Base-by-base conservation (phyloP, 108 stramenopile genomes). In the Cyclotella cryptica region DNA sequence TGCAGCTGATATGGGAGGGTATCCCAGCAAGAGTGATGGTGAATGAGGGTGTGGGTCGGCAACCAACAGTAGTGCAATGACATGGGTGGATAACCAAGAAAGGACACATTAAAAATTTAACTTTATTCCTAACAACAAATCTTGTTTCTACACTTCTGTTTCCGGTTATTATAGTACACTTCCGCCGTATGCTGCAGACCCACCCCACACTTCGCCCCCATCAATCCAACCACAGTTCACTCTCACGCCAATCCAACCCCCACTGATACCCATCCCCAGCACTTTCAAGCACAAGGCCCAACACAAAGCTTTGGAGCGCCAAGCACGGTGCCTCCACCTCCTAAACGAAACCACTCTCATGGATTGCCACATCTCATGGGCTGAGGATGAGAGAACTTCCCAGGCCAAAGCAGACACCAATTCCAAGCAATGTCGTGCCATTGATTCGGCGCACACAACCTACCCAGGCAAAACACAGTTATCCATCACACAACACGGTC, bases 61-160 rank as follows among this genome's bases (percentile, higher is more conserved):
- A 63, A 63, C 35, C 6, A 6, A 63, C 29, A 35, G 17, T 22
- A 59, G 58, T 40, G 35, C 18, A 4, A 3, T 10, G n/a, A n/a
- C n/a, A n/a, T n/a, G n/a, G n/a, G 18, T 63, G 62, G 62, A 63
- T 63, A 19, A 63, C 29, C 10, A 18, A 35, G 39, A 63, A 21
- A 15, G 39, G 39, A 35, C 14, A 63, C 3, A 1, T 15, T 63
- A 63, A 17, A 63, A 17, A 39, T 10, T 17, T 41, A 35, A 63
- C 15, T 39, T 11, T 41, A 40, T 41, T 35, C 6, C 35, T 35
- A 35, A 35, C 62, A 6, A 63, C 30, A 63, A 63, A 63, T 39
- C 14, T 10, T 15, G 7, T n/a, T 17, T 41, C 40, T 63, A 63
- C 62, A 63, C 12, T 14, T 0, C 29, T 39, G 40, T 41, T 13